These are phyloP conservation scores for Delonix regia DNA, from an alignment of 306 rosid species.

Conservation along the genomic window DNA sequence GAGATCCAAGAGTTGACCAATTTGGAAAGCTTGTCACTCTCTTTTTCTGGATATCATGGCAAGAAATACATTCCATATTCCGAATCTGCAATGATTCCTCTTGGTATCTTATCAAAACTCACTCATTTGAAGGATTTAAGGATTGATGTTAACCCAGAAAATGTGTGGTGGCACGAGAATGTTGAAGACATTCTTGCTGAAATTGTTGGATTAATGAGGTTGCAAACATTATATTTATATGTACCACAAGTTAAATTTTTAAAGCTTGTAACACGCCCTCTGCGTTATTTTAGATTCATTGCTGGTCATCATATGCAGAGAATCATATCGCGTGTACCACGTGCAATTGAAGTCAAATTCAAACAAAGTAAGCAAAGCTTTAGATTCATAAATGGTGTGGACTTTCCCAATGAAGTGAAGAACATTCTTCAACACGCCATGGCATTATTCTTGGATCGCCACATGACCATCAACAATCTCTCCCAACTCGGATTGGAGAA, in stretches of 20 bases:
- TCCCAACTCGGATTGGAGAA: not conserved
- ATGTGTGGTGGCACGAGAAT: not conserved
- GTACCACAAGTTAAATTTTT: not conserved
- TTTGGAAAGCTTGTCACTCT: not conserved
- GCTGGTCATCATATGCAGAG: not conserved
- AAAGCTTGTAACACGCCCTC: not conserved
- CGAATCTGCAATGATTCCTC: not conserved
- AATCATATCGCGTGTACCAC: not conserved
- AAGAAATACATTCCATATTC: not conserved
- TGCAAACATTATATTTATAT: not conserved
- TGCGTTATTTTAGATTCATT: not conserved
- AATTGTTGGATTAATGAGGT: not conserved
- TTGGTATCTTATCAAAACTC: not conserved
- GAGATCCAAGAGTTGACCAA: not conserved
- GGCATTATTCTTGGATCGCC: not conserved
- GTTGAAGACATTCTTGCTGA: not conserved
- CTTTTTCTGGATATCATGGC: not conserved
- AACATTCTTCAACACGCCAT: not conserved
- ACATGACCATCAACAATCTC: not conserved
- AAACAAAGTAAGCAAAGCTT: not conserved
- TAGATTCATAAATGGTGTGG: not conserved
- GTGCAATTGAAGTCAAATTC: not conserved
- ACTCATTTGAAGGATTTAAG: not conserved
- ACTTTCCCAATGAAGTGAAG: not conserved
- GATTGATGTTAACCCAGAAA: constrained; percentile 18